Percentiles rank a stretch among this genome's conserved stretches.
phyloP scores from a whole-genome alignment of 1,284 basidiomycete species.

The Termitomyces sp. region DNA sequence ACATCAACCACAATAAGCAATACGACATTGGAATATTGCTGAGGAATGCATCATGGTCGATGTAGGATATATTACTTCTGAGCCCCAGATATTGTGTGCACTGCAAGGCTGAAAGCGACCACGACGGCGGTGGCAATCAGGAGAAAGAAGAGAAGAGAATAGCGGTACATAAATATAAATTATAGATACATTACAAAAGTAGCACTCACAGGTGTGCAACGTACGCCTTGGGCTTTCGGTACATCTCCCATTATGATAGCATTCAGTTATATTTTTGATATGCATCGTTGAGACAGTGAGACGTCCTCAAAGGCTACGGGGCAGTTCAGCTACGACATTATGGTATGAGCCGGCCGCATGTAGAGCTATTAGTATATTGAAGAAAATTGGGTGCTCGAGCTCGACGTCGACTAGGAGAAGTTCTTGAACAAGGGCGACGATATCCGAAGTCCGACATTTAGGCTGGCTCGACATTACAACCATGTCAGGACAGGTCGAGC shows the following conservation, averaged over 20 bases:
- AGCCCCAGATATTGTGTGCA: not conserved
- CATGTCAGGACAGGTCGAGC: slow-evolving; percentile 1
- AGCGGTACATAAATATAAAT: not conserved
- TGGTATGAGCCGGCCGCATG: too few relatives aligned
- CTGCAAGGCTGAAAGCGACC: not conserved
- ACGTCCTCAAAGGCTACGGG: too few relatives aligned
- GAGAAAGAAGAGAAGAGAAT: not conserved
- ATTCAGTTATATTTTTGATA: not conserved
- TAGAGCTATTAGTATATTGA: too few relatives aligned
- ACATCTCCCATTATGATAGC: too few relatives aligned
- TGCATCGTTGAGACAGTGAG: not conserved
- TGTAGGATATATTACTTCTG: not conserved
- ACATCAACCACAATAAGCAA: too few relatives aligned
- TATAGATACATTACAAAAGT: not conserved
- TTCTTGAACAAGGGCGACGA: too few relatives aligned
- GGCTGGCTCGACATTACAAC: not conserved
- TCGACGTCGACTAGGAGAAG: too few relatives aligned
- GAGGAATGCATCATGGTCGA: not conserved
- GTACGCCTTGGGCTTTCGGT: too few relatives aligned
- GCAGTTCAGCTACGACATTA: too few relatives aligned
- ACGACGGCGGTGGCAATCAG: not conserved
- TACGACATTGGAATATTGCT: too few relatives aligned
- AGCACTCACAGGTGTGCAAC: not conserved
- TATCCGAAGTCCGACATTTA: not conserved
- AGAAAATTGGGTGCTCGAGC: too few relatives aligned